A percentile compares a stretch with the other conserved stretches of the same genome.
Conservation (phyloP, 371 early-diverging fungal species). For the Phascolomyces articulosus region DNA sequence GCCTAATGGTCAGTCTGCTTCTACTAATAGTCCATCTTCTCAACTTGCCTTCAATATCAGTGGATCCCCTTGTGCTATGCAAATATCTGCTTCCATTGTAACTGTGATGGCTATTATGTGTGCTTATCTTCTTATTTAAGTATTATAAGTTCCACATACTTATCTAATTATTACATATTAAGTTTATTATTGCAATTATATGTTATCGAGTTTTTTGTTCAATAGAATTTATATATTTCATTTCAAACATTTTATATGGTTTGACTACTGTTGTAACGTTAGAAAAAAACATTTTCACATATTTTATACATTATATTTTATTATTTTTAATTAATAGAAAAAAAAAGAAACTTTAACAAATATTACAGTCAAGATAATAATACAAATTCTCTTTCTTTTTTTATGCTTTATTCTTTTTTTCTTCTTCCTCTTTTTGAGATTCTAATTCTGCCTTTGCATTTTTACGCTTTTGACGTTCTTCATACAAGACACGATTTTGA, state of each 20-base stretch:
- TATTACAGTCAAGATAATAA: too few relatives aligned
- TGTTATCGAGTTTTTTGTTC: too few relatives aligned
- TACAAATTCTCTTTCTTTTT: neutral
- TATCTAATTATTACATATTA: neutral
- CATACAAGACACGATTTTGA: constrained; percentile 78
- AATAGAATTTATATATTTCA: too few relatives aligned
- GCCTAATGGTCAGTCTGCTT: neutral
- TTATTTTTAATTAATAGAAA: too few relatives aligned
- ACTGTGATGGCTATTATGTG: neutral
- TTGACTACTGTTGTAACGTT: too few relatives aligned
- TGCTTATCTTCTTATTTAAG: constrained; percentile 2
- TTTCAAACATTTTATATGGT: too few relatives aligned
- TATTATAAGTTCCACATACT: neutral
- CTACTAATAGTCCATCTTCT: constrained; percentile 15
- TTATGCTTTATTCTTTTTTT: neutral
- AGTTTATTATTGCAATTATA: too few relatives aligned
- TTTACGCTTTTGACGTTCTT: constrained; percentile 77
- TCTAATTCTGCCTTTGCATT: constrained; percentile 69
- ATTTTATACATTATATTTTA: too few relatives aligned
- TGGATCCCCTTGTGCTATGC: neutral
- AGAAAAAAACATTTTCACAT: too few relatives aligned
- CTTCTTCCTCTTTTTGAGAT: constrained; percentile 60
- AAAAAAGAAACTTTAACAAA: too few relatives aligned
- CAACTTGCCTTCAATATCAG: neutral
- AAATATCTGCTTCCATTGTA: neutral